Base-by-base conservation (phyloP, 768 basidiomycete genomes). In the Rhodotorula kratochvilovae region DNA sequence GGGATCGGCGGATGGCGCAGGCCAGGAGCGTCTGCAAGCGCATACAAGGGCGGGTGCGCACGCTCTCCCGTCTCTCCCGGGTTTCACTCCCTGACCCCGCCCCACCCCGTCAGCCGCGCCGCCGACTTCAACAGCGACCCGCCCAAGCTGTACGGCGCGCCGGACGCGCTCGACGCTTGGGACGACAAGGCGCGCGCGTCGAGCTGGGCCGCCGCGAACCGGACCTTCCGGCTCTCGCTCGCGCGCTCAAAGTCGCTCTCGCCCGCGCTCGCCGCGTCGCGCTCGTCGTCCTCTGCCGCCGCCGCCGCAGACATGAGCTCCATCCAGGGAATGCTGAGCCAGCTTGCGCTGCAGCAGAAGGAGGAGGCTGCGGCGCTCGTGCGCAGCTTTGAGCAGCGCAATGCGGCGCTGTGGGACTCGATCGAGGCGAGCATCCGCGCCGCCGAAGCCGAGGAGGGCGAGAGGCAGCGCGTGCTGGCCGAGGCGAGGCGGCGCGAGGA, bases 151-250 rank as follows among this genome's bases (percentile, higher is more conserved):
- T 56, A 50, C 19, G 64, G 64, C 27, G 69, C 60, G 2, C 59
- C 36, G 0, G 73, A 74, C 50, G 43, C 53, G 21, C 55, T 68
- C 33, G 69, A 74, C 1, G 54, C 60, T 19, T 74, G 69, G 69
- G 63, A 74, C 13, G 66, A 65, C 10, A 63, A 71, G 61, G 25
- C 35, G 13, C 36, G 56, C 16, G 63, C 63, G 50, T 56, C 61
- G 29, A 61, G 58, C 42, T 74, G 72, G 72, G 73, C 73, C n/a
- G 62, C 67, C 61, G 73, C 73, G 31, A 75, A 75, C 57, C 70
- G 67, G 12, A 59, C 73, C 5, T 71, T 75, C 61, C 67, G 45
- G 46, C 57, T 75, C 35, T 71, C 73, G 36, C 73, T 71, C 51
- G 43, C 73, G 1, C 67, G 70, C 13, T 39, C 73, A 10, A 51